Evolutionary conservation across 495 filamentous ascomycete genomes (phyloP).

Genomic region (Annulohypoxylon maeteangense): DNA sequence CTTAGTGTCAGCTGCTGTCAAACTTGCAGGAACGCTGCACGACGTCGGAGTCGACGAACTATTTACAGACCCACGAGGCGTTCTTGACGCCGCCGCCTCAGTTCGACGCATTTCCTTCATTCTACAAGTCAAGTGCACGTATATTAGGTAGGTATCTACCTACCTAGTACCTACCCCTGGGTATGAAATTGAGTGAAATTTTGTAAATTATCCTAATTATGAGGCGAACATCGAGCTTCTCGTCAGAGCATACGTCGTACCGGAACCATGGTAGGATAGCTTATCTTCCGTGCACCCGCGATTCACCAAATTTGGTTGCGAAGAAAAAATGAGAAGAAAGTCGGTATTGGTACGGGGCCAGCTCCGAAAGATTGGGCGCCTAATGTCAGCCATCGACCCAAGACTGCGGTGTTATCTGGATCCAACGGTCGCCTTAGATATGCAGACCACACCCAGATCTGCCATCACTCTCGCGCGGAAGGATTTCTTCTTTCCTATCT

Average conservation of each 20-base stretch:
- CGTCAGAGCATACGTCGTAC: slow-evolving; percentile 24
- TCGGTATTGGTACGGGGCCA: slow-evolving; percentile 27
- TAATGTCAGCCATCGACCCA: slow-evolving; percentile 48
- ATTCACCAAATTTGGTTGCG: slow-evolving; percentile 35
- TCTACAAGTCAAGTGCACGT: background rate
- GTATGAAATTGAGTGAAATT: background rate
- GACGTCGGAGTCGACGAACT: slow-evolving; percentile 41
- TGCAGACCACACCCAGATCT: slow-evolving; percentile 41
- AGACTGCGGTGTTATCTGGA: slow-evolving; percentile 49
- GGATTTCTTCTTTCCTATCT: slow-evolving; percentile 14
- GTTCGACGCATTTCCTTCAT: background rate
- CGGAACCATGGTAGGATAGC: slow-evolving; percentile 40
- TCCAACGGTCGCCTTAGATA: slow-evolving; percentile 45
- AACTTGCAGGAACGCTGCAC: slow-evolving; percentile 48
- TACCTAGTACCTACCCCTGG: background rate
- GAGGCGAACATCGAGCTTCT: slow-evolving; percentile 12
- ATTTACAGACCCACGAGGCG: slow-evolving; percentile 33
- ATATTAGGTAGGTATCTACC: background rate
- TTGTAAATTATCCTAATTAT: slow-evolving; percentile 1
- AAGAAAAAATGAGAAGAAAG: too few relatives aligned
- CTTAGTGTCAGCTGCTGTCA: slow-evolving; percentile 38
- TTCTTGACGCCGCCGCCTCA: slow-evolving; percentile 13
- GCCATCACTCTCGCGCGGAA: slow-evolving; percentile 7
- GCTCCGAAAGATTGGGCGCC: slow-evolving; percentile 30
- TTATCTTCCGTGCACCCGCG: slow-evolving; percentile 41